A percentile compares a stretch with the other conserved stretches of the same genome.
Conservation (phyloP, 768 basidiomycete species). For the Xanthoconium stramineum region DNA sequence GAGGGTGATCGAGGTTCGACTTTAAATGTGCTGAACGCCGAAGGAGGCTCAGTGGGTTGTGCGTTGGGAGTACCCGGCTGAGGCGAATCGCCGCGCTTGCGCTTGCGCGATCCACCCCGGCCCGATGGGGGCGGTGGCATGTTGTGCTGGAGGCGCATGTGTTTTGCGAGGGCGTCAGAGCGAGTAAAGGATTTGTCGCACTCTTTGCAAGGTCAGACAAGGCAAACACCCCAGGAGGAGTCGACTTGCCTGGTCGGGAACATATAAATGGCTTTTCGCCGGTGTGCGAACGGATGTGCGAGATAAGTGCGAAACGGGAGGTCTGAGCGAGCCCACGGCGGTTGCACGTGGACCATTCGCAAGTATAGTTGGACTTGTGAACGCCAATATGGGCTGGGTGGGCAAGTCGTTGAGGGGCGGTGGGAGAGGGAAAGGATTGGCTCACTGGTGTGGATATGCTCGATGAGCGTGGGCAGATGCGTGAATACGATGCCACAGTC, state of each 20-base stretch:
- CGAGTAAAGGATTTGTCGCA: slow-evolving; percentile 96
- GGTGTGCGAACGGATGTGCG: slow-evolving; percentile 89
- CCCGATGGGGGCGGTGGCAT: slow-evolving; percentile 71
- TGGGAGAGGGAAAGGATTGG: not conserved
- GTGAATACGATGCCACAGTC: slow-evolving; percentile 74
- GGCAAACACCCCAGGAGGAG: not conserved
- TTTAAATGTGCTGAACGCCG: slow-evolving; percentile 60
- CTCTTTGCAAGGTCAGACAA: slow-evolving; percentile 43
- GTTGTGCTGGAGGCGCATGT: slow-evolving; percentile 87
- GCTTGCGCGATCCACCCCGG: slow-evolving; percentile 66
- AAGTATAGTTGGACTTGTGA: slow-evolving; percentile 82
- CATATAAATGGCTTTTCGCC: slow-evolving; percentile 94
- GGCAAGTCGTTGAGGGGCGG: not conserved
- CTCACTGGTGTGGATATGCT: slow-evolving; percentile 81
- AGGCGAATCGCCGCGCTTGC: slow-evolving; percentile 52
- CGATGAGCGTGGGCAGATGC: slow-evolving; percentile 70
- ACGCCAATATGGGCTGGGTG: slow-evolving; percentile 72
- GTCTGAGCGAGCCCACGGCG: slow-evolving; percentile 82
- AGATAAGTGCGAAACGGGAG: slow-evolving; percentile 85
- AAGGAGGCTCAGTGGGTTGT: slow-evolving; percentile 24
- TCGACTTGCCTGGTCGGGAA: slow-evolving; percentile 62
- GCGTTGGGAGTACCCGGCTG: slow-evolving; percentile 18
- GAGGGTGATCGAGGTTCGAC: slow-evolving; percentile 51
- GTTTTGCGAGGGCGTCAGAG: slow-evolving; percentile 89
- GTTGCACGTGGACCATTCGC: slow-evolving; percentile 83